A percentile compares a stretch with the other conserved stretches of the same genome.
These are phyloP conservation scores for Yamadazyma tumulicola DNA, from an alignment of 805 yeast genomes.

Conservation along the genomic window DNA sequence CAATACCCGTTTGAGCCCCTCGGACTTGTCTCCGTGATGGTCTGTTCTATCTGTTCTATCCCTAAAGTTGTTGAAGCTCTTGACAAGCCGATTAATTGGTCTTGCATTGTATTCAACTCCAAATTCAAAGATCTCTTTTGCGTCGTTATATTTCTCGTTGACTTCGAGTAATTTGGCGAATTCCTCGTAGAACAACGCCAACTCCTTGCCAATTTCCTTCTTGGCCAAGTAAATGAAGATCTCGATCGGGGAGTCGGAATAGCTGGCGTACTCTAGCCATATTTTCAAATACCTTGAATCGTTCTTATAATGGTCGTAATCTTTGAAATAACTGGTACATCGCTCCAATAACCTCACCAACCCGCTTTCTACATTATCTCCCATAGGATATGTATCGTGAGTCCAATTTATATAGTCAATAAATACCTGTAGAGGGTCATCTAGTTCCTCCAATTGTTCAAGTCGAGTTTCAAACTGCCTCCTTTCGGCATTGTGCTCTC, in stretches of 20 bases:
- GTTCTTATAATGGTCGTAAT: constrained; percentile 64
- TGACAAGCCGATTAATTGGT: constrained; percentile 45
- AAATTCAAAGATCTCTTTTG: constrained; percentile 52
- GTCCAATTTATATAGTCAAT: constrained; percentile 78
- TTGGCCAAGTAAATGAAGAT: constrained; percentile 67
- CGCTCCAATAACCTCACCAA: constrained; percentile 62
- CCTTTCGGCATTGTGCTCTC: constrained; percentile 23
- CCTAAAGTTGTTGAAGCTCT: constrained; percentile 42
- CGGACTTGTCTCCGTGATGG: constrained; percentile 8
- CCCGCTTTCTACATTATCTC: constrained; percentile 59
- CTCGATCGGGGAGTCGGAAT: constrained; percentile 66
- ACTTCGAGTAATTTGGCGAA: constrained; percentile 65
- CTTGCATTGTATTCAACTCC: constrained; percentile 64
- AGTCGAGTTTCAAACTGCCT: constrained; percentile 50
- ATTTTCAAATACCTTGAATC: constrained; percentile 77
- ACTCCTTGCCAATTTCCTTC: constrained; percentile 62
- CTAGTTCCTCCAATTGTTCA: constrained; percentile 53
- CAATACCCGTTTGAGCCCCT: constrained; percentile 17
- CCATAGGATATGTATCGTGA: constrained; percentile 59
- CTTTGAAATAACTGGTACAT: constrained; percentile 67
- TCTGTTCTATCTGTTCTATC: constrained; percentile 30
- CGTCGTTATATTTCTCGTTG: constrained; percentile 46
- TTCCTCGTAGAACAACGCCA: constrained; percentile 75
- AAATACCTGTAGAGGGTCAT: constrained; percentile 79
- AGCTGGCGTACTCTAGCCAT: constrained; percentile 77